Base-by-base conservation (phyloP, 257 asterid species). In the Anisodus acutangulus region DNA sequence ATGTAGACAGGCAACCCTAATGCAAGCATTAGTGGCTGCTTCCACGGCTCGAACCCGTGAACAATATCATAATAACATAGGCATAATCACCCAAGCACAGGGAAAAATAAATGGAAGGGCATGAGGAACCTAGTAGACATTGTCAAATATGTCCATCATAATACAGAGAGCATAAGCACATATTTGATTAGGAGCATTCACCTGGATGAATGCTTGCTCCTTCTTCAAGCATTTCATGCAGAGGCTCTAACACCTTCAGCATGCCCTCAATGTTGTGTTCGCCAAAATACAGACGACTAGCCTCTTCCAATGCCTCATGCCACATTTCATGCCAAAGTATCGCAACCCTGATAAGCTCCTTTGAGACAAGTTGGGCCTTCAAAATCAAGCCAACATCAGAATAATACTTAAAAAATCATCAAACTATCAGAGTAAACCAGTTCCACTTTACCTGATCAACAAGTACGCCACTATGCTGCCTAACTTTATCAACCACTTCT, bases 261-360 rank as follows among this genome's bases (percentile, higher is more conserved):
- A 97, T 95, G 78, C 97, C 99, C 87, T 95, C 99, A 86, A 93
- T 95, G 88, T 97, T 97, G 89, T 89, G 98, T 87, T 97, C 99
- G 79, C 99, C 99, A 82, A 97, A 97, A 89, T 95, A 97, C 83
- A 97, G 85, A 87, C 99, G 99, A 83, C 99, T 97, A 9, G 99
- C 99, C 92, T 97, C 98, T 91, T 97, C 99, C 87, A 97, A 88
- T 80, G 93, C 98, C 87, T 95, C 98, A 83, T 97, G 98, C 99
- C 98, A 97, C 98, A 91, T 90, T 91, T 97, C 99, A 89, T 95
- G 99, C 99, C 98, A 97, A 83, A 97, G 97, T 89, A 97, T 97
- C 72, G 99, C 98, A 78, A 97, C 98, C 88, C 99, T 93, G 67
- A 97, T 93, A 92, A 97, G 92, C 94, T 97, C 99, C 83, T 90